Base-by-base conservation (phyloP, 345 rosid genomes). In the Hibiscus trionum region DNA sequence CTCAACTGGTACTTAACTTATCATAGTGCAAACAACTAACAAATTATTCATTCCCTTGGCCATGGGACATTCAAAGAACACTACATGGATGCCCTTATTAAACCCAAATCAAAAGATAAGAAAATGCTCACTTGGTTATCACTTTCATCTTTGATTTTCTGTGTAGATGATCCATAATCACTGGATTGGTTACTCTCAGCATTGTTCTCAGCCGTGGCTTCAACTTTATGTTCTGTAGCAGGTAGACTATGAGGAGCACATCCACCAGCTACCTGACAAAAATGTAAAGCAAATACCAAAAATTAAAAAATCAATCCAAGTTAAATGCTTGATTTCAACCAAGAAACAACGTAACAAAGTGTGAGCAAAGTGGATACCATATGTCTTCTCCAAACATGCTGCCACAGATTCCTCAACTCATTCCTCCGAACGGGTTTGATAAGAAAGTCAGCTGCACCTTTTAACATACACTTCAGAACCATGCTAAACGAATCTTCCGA, bases 381-480 rank as follows among this genome's bases (percentile, higher is more conserved):
- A 50, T 81, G 86, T 72, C 91, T 75, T 77, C 93, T 83, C 96
- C 96, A 90, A 16, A 84, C 96, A 83, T 90, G 96, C 70, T 63
- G 59, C 59, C 59, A 55, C 11, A 55, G 59, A 9, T 55, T 55
- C 11, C 27, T 55, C 27, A 55, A 19, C 75, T 88, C 96, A 79
- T 90, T 90, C 72, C 84, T 88, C 81, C 96, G 81, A 66, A 90
- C 74, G 44, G 96, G 96, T 80, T 90, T 90, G 50, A 88, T 78
- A 3, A 90, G 86, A 82, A 85, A 90, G 75, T 88, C 96, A 73
- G 88, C 91, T 59, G 96, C 93, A 46, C 96, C 96, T 82, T 81
- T 85, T 7, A 90, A 76, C 93, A 90, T 86, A 83, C 96, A 88
- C 80, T 90, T 90, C 70, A 86, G 83, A 27, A 88, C 47, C 47